Evolutionary conservation across 2,329 filamentous ascomycete species (phyloP).

Genomic region (Neospermospora avenae): DNA sequence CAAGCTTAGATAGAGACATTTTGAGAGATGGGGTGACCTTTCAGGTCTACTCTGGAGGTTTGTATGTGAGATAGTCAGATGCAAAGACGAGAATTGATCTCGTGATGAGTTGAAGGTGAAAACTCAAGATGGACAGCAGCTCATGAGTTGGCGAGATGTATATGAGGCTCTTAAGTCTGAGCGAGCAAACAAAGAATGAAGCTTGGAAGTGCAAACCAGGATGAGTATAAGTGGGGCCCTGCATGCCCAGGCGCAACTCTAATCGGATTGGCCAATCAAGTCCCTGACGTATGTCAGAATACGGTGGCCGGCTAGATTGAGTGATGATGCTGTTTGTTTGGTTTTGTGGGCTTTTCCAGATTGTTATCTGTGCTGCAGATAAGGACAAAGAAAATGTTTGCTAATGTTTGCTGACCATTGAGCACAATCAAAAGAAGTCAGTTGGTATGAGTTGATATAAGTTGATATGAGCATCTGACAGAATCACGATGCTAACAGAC

Average conservation of each 20-base stretch:
- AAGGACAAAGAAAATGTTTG: no score
- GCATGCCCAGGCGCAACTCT: neutral
- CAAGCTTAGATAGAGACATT: slow-evolving; percentile 15
- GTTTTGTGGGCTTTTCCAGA: no score
- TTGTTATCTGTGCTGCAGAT: no score
- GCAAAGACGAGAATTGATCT: neutral
- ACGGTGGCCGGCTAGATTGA: neutral
- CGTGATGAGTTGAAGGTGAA: neutral
- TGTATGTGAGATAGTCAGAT: neutral
- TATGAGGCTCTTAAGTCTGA: neutral
- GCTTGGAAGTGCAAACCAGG: neutral
- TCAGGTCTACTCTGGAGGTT: neutral
- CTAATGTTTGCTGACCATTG: no score
- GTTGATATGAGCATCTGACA: no score
- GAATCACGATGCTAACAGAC: no score
- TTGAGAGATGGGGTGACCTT: neutral
- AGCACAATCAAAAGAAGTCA: no score
- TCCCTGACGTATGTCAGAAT: neutral
- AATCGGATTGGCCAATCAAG: neutral
- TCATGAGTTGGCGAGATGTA: neutral
- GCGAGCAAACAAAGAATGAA: neutral
- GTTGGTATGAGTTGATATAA: no score
- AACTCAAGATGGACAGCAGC: neutral
- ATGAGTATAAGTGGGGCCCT: neutral
- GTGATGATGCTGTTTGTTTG: neutral